Base-by-base conservation (phyloP, 2,329 filamentous ascomycete species). In the Paraphoma sp. region DNA sequence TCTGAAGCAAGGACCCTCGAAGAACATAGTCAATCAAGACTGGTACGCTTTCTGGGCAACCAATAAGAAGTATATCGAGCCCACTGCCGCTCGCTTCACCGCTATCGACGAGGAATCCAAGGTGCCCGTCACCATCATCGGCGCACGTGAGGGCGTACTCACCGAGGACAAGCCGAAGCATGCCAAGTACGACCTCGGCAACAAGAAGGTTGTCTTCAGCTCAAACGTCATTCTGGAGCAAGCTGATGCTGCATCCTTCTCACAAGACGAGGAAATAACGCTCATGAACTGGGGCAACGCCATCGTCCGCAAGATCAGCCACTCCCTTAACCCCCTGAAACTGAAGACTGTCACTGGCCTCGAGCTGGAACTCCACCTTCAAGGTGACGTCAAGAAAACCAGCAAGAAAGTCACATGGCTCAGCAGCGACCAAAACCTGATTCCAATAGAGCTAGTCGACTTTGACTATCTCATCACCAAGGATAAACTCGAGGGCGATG, bases 321-420 rank as follows among this genome's bases (percentile, higher is more conserved):
- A 86, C 81, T 77, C 82, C 61, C 68, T 80, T 71, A 86, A 78
- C 65, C 80, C 80, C 6, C 72, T 82, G 56, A 71, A 73, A 45
- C 57, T 75, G 42, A 78, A 79, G 57, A 77, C 75, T 46, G 87
- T 97, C 68, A 89, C 87, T 11, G 82, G 80, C 36, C 83, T 97
- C 40, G 89, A 90, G 55, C 83, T 95, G 51, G 92, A 97, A 79
- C 86, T 97, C n/a, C 90, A 98, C 78, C 86, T 97, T 48, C 87
- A 90, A 69, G 93, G 94, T 53, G 94, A 98, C 76, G 91, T 98
- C 77, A 97, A 96, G 83, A 89, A 91, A 73, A 98, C 94, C 0
- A 88, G 92, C 72, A 97, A 97, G 87, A 98, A 98, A 84, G 87
- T 98, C 38, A 97, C 93, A 1, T 98, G 94, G 94, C 82, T 98